Evolutionary conservation across 192 early-diverging fungal genomes (phyloP).

Genomic region (Jimgerdemannia lactiflua): DNA sequence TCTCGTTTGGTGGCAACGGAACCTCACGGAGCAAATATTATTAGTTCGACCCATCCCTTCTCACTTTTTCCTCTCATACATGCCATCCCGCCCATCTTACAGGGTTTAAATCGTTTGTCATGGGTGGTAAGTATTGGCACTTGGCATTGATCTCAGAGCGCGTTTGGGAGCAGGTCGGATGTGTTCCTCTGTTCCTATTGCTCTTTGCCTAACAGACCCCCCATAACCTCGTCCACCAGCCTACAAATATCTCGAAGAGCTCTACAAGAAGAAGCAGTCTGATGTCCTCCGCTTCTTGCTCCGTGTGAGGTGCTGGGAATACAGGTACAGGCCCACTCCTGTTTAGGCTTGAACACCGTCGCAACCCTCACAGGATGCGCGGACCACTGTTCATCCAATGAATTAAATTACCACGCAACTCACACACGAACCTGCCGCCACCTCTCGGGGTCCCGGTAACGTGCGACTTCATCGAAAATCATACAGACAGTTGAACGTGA

Average conservation of each 20-base stretch:
- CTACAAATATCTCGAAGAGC: constrained; percentile 93
- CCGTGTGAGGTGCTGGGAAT: constrained; percentile 98
- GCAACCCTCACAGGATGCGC: neutral
- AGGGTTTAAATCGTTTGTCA: neutral
- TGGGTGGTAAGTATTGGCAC: neutral
- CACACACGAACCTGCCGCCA: neutral
- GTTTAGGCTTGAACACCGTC: constrained; percentile 21
- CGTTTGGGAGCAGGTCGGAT: too few species aligned
- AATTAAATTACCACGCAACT: constrained; percentile 9
- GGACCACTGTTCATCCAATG: constrained; percentile 26
- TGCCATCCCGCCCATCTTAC: neutral
- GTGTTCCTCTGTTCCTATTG: constrained; percentile 1
- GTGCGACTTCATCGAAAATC: constrained; percentile 2
- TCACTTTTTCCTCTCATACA: neutral
- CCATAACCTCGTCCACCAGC: constrained; percentile 48
- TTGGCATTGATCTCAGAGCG: too few species aligned
- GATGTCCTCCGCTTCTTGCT: constrained; percentile 99
- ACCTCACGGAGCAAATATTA: neutral
- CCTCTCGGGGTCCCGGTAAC: constrained; percentile 4
- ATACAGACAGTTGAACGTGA: constrained; percentile 92
- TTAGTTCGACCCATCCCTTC: neutral
- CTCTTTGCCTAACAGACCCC: constrained; percentile 28
- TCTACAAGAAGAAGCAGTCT: constrained; percentile 99
- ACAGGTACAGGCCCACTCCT: constrained; percentile 53
- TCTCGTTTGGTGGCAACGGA: too few species aligned